Evolutionary conservation across 2,329 filamentous ascomycete genomes (phyloP), one percentile per base, ranked within the genome.

Genomic region (Cladosporium sp.): DNA sequence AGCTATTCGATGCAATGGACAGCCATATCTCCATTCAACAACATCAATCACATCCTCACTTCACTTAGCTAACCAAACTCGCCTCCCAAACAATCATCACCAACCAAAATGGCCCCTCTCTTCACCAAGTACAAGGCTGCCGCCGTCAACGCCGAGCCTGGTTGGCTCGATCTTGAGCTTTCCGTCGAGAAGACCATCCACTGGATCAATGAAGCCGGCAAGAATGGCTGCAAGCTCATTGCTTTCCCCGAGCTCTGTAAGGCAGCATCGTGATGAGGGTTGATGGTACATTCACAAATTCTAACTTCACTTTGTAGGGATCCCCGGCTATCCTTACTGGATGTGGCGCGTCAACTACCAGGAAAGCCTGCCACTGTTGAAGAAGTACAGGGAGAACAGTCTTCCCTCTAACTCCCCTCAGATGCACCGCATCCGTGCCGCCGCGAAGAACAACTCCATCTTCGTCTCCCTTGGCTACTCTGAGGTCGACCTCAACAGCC

Each of bases 141-240:
- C 12, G 48, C 42, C 48, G 42, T 44, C 41, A 43, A 51, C 22
- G 40, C 40, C 7, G 82, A 84, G 62, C 80, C 81, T 0, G 73
- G 70, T 2, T 85, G 80, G 80, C 70, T 85, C 7, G 77, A 85
- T 57, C 72, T 85, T 2, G 67, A 74, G 8, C 75, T 64, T 0
- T 71, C 74, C 2, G 75, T 84, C 2, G 62, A 72, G 2, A 85
- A 85, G 61, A 82, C 81, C 7, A 77, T 78, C 57, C 60, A 65
- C 0, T 69, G 83, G 45, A 83, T 85, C 56, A 65, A 71, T 29
- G 74, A 81, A 57, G 82, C 82, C 1, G 76, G 76, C 1, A 56
- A 65, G 5, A 74, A 77, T 42, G 77, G 75, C 1, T 79, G 78
- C 2, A 72, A 80, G 51, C 65, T 85, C 3, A 62, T 85, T 3